Conservation (phyloP, 1,284 basidiomycete species). For the Malassezia globosa region DNA sequence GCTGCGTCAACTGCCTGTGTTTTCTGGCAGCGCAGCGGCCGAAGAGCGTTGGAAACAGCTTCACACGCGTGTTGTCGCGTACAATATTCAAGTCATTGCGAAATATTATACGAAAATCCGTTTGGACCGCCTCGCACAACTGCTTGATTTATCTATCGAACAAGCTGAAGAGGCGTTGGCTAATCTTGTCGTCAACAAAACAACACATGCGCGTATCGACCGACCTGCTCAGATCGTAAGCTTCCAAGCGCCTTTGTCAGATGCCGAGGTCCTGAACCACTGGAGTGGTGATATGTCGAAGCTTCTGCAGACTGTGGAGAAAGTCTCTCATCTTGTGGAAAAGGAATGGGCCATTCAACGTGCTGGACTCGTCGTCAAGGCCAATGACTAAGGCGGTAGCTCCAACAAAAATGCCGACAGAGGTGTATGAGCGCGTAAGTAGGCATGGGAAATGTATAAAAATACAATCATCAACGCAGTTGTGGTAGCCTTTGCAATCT, state of each 20-base stretch:
- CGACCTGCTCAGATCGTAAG: conserved; percentile 77
- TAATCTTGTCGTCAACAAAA: conserved; percentile 76
- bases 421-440: not conserved
- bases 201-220: conserved; percentile 83
- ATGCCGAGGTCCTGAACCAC: conserved; percentile 63
- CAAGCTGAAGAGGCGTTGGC: conserved; percentile 80
- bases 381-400: conserved; percentile 10
- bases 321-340: conserved; percentile 40
- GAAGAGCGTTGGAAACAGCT: conserved; percentile 86
- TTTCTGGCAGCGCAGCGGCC: conserved; percentile 52
- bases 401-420: not conserved
- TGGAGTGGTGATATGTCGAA: conserved; percentile 94
- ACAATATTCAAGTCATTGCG: conserved; percentile 90
- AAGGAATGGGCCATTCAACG: conserved; percentile 44
- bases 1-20: conserved; percentile 69
- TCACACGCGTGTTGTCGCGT: conserved; percentile 90
- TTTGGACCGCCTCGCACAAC: conserved; percentile 65
- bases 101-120: conserved; percentile 91
- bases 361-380: conserved; percentile 29
- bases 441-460: too few relatives aligned
- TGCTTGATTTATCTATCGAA: conserved; percentile 71
- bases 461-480: too few relatives aligned
- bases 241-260: conserved; percentile 51
- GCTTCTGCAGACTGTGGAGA: conserved; percentile 51
- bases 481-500: too few relatives aligned